Evolutionary conservation across 169 alveolate genomes (phyloP), one percentile per base, ranked within the genome.

Genomic region (Besnoitia besnoiti): DNA sequence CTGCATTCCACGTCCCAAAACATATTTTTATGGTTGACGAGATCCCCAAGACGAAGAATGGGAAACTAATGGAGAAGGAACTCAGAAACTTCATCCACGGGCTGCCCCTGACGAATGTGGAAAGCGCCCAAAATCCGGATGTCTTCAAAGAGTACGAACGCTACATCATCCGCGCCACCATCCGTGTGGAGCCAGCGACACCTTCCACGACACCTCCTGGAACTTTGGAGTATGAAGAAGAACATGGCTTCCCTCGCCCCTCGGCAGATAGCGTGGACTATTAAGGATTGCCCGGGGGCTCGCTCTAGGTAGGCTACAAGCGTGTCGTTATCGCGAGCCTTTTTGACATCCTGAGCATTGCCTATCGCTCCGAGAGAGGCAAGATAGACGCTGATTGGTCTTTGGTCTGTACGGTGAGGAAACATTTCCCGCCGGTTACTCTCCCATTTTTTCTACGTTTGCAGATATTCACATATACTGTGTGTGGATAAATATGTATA

Each of bases 1-100:
- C 82, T 0, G 8, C 82, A 1, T 73, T 73, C 82, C 91, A 85
- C 40, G 85, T 85, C 24, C 91, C 91, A 12, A 73, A 49, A 35
- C 49, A 59, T 21, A 85, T 85, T 30, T 67, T 49, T 7, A 49
- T 33, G 49, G 91, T 85, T 5, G 37, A 35, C 49, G 91, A 85
- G 30, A 85, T 85, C 51, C 91, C 91, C n/a, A 62, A 73, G 44
- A 85, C 91, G 59, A 85, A 85, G 80, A 85, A 55, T 61, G 91
- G 91, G 30, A 85, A 85, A 30, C 50, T 85, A 30, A 73, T 85
- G 50, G 91, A 85, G 62, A 21, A 49, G 59, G 91, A 62, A 62
- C 80, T 85, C 49, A 62, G 80, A 24, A 73, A 85, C 21, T 62
- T 85, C 62, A 44, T 85, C 46, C 49, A 85, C 44, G 85, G 62